Evolutionary conservation across 2,329 filamentous ascomycete genomes (phyloP).

Genomic region (Fusarium tricinctum): DNA sequence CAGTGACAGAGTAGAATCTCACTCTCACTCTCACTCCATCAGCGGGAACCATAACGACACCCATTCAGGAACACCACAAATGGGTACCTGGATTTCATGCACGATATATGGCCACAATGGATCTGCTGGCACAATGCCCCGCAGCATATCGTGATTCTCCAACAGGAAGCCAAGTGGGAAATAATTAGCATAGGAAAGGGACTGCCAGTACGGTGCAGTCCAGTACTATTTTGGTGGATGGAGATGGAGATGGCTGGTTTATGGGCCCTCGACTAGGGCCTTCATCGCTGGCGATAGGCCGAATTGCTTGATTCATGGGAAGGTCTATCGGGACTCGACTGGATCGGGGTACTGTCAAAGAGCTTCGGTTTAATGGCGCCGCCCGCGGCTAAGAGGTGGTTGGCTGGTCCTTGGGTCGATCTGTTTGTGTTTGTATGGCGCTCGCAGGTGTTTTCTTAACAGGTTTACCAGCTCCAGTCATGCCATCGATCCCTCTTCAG

Average conservation of each 20-base stretch:
- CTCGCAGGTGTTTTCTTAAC: constrained; percentile 18
- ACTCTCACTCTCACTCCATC: constrained; percentile 4
- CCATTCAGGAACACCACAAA: constrained; percentile 42
- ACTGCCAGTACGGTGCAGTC: neutral
- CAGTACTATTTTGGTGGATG: constrained; percentile 32
- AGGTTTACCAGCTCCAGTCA: constrained; percentile 13
- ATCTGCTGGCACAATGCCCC: constrained; percentile 48
- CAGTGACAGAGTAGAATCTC: neutral
- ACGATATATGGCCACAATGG: constrained; percentile 46
- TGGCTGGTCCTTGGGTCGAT: constrained; percentile 24
- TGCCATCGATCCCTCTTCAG: constrained; percentile 4
- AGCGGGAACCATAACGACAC: constrained; percentile 3
- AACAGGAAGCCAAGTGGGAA: constrained; percentile 34
- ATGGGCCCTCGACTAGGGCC: constrained; percentile 32
- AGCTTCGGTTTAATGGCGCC: constrained; percentile 36
- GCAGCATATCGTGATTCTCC: constrained; percentile 47
- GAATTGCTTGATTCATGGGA: constrained; percentile 36
- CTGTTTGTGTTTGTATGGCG: constrained; percentile 32
- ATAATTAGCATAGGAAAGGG: constrained; percentile 16
- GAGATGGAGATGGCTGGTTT: constrained; percentile 41
- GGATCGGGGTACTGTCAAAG: constrained; percentile 35
- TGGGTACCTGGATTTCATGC: constrained; percentile 44
- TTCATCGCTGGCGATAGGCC: constrained; percentile 33
- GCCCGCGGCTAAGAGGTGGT: constrained; percentile 36
- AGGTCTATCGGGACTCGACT: constrained; percentile 35